Percentiles rank a stretch among this genome's conserved stretches.
These are phyloP conservation scores for Lactifluus hygrophoroides DNA, from an alignment of 768 basidiomycete genomes.

Conservation along the genomic window DNA sequence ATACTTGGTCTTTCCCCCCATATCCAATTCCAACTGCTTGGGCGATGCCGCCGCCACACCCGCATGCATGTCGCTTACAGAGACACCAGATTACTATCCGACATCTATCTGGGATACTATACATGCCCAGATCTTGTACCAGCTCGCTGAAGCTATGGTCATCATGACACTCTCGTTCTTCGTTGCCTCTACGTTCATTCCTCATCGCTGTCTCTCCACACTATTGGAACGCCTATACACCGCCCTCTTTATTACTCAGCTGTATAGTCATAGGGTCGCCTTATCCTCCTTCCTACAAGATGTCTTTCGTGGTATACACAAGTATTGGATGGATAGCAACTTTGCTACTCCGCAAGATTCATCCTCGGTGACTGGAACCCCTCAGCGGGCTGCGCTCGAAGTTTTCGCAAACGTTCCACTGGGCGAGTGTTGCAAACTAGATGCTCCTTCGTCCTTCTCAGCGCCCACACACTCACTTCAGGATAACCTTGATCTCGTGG, in stretches of 20 bases:
- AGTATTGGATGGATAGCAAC: conserved; percentile 11
- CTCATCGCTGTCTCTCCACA: background rate
- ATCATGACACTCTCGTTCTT: conserved; percentile 13
- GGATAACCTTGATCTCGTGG: background rate
- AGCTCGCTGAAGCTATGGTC: conserved; percentile 4
- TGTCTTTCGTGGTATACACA: conserved; percentile 1
- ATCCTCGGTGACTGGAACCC: background rate
- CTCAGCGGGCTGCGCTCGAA: background rate
- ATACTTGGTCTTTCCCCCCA: background rate
- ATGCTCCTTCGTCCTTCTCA: background rate
- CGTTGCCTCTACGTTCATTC: background rate
- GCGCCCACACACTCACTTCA: background rate
- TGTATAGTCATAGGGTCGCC: background rate
- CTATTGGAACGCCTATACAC: conserved; percentile 8
- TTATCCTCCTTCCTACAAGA: conserved; percentile 15
- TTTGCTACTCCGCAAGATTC: background rate
- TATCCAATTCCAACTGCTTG: background rate
- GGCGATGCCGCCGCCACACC: background rate
- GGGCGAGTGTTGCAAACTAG: background rate
- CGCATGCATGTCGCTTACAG: background rate
- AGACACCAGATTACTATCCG: background rate
- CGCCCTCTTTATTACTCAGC: conserved; percentile 5
- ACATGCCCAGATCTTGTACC: conserved; percentile 4
- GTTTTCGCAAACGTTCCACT: background rate
- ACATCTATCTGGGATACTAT: conserved; percentile 3